Base-by-base conservation (phyloP, 2,329 filamentous ascomycete genomes). In the Beauveria rudraprayagi region DNA sequence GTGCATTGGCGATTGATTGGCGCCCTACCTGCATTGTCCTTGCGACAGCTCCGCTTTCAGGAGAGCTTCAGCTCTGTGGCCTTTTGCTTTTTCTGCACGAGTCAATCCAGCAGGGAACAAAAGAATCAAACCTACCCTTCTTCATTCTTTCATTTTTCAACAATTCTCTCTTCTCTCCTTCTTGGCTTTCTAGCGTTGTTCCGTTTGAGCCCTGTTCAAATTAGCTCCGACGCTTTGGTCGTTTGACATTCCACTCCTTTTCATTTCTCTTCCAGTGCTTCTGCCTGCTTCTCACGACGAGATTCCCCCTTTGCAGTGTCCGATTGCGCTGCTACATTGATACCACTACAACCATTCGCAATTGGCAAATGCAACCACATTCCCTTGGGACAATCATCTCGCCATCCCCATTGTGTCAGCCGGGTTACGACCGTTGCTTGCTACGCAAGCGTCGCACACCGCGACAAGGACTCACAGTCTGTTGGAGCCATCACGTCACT, bases 171-270 rank as follows among this genome's bases (percentile, higher is more conserved):
- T 50, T 30, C 19, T 22, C 22, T 51, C 16, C 10, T 30, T 58
- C 30, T 16, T 37, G 14, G 14, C 8, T 51, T 41, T 8, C 28
- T 30, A 30, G 54, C 26, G 26, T 16, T 56, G 6, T 34, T 56
- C 26, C 5, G 10, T 26, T 57, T 48, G 26, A 40, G 11, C 24
- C 54, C 47, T 28, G 30, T n/a, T 48, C 16, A n/a, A 16, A 46
- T 34, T 46, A 56, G 28, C 24, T 56, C 40, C 26, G 43, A 58
- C 56, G 43, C 56, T 46, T 59, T 51, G 56, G 28, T 43, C 56
- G 28, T 44, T 48, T 44, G 43, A 30, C n/a, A 51, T 41, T 59
- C 22, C 56, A 52, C 56, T 52, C 56, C 46, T 58, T 58, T 58
- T 52, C 51, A 17, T 51, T 43, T 41, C 30, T 24, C 14, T 37